These are phyloP conservation scores for Strobilomyces echinocephalus DNA, from an alignment of 768 basidiomycete species.

Conservation along the genomic window DNA sequence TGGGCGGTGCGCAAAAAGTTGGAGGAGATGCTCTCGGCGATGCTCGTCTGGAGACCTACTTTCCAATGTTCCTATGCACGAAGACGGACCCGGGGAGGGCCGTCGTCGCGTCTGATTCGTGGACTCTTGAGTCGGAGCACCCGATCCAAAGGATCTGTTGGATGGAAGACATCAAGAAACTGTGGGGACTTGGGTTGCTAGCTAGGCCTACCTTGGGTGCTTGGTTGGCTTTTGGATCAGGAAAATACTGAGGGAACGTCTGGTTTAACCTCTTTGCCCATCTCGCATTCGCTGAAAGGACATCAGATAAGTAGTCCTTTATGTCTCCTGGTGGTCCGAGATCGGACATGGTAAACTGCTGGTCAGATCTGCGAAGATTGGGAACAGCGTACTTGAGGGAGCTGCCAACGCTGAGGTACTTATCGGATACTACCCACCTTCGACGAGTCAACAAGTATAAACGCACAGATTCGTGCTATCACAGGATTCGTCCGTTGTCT, in stretches of 20 bases:
- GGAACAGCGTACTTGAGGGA: too few relatives aligned
- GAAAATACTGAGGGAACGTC: constrained; percentile 21
- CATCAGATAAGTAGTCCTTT: background rate
- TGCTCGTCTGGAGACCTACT: constrained; percentile 41
- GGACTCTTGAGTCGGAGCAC: constrained; percentile 82
- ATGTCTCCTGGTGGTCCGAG: background rate
- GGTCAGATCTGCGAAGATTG: background rate
- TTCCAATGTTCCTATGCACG: constrained; percentile 83
- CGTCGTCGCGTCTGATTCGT: constrained; percentile 68
- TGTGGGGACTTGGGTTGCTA: background rate
- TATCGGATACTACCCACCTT: too few relatives aligned
- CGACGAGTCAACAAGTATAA: too few relatives aligned
- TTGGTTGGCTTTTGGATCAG: constrained; percentile 7
- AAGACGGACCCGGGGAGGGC: constrained; percentile 77
- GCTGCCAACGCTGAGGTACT: too few relatives aligned
- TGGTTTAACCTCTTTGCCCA: constrained; percentile 24
- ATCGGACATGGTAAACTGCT: constrained; percentile 1
- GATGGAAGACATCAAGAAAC: background rate
- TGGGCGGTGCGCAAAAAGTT: background rate
- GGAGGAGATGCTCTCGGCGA: background rate
- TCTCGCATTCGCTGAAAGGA: constrained; percentile 10
- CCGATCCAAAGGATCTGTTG: constrained; percentile 71
- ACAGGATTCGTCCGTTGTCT: too few relatives aligned
- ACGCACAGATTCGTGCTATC: too few relatives aligned
- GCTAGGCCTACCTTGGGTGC: constrained; percentile 17